Evolutionary conservation across 78 protist species (phyloP).

Genomic region (Cavenderia fasciculata): DNA sequence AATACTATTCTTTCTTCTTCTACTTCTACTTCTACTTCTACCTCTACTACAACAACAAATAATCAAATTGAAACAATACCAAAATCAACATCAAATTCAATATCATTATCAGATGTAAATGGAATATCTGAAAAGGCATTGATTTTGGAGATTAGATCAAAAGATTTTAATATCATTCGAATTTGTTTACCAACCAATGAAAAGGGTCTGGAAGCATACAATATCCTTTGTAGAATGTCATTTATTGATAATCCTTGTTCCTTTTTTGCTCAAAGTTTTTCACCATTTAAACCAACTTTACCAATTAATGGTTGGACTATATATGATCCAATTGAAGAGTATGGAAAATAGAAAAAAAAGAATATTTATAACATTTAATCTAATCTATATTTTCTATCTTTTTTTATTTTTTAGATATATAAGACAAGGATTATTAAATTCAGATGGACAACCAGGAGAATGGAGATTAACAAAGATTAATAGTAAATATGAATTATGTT

Average conservation of each 20-base stretch:
- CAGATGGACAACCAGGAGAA: background rate
- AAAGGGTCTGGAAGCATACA: constrained; percentile 26
- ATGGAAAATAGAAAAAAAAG: too few species aligned
- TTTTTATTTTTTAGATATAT: too few species aligned
- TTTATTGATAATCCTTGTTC: background rate
- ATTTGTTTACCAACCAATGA: constrained; percentile 53
- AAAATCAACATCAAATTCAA: constrained; percentile 11
- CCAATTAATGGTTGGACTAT: constrained; percentile 63
- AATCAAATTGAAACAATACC: background rate
- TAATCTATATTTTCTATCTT: too few species aligned
- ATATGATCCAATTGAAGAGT: constrained; percentile 80
- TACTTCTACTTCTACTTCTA: background rate
- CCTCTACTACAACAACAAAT: constrained; percentile 10
- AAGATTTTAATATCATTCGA: constrained; percentile 48
- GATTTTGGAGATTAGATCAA: constrained; percentile 59
- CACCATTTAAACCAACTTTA: constrained; percentile 1
- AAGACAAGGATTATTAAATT: constrained; percentile 39
- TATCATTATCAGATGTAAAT: constrained; percentile 2
- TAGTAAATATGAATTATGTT: constrained; percentile 60
- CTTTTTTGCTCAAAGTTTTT: constrained; percentile 14
- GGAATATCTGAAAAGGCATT: constrained; percentile 62
- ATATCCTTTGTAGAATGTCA: background rate
- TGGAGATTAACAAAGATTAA: constrained; percentile 65
- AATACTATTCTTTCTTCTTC: background rate
- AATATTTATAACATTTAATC: too few species aligned